A percentile compares a stretch with the other conserved stretches of the same genome.
phyloP scores from a whole-genome alignment of 1,139 yeast genomes.

The Sugiyamaella japonica region DNA sequence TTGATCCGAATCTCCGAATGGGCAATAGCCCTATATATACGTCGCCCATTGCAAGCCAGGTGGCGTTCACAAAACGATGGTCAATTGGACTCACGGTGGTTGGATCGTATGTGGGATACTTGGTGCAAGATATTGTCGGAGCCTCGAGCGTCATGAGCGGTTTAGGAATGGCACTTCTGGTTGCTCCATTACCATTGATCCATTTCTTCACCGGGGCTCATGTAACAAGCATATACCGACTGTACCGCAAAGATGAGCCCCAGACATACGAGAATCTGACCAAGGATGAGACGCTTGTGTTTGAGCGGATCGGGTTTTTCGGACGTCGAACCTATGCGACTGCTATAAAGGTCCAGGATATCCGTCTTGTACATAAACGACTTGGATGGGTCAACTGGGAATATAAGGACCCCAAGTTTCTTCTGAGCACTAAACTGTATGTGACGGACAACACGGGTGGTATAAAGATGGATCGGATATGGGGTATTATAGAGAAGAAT shows the following conservation, averaged over 20 bases:
- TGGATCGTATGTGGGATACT: constrained; percentile 38
- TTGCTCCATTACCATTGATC: constrained; percentile 53
- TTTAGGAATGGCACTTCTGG: constrained; percentile 11
- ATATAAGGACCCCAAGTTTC: constrained; percentile 35
- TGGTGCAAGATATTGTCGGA: constrained; percentile 32
- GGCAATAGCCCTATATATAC: constrained; percentile 39
- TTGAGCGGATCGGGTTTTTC: constrained; percentile 65
- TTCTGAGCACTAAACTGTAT: constrained; percentile 49
- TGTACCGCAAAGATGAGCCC: constrained; percentile 59
- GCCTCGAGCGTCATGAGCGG: constrained; percentile 20
- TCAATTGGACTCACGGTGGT: constrained; percentile 38
- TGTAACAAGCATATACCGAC: constrained; percentile 68
- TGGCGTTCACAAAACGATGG: constrained; percentile 43
- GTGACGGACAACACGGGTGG: constrained; percentile 79
- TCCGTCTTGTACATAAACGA: constrained; percentile 45
- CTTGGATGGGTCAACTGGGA: constrained; percentile 67
- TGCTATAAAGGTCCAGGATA: constrained; percentile 51
- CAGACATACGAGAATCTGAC: constrained; percentile 65
- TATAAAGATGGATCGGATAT: constrained; percentile 74
- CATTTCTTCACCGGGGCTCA: constrained; percentile 63
- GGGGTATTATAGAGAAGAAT: constrained; percentile 75
- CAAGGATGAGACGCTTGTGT: constrained; percentile 61
- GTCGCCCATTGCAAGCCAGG: constrained; percentile 39
- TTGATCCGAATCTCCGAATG: constrained; percentile 36
- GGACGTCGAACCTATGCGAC: constrained; percentile 70